A percentile compares a stretch with the other conserved stretches of the same genome.
phyloP scores from a whole-genome alignment of 148 eudicot species.

The Chenopodium formosanum region DNA sequence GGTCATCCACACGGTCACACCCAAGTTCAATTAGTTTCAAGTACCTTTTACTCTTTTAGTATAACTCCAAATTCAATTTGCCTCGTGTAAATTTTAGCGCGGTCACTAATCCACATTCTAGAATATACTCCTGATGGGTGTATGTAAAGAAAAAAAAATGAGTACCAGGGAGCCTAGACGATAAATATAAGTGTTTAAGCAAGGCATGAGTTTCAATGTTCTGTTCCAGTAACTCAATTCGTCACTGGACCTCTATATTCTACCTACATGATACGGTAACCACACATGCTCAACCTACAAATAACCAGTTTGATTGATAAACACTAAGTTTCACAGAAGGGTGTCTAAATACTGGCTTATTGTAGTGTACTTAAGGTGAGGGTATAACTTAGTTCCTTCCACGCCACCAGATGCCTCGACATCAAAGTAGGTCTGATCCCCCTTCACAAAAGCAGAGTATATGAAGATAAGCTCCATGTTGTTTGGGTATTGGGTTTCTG shows the following conservation, averaged over 20 bases:
- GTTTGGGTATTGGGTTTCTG: slow-evolving; percentile 72
- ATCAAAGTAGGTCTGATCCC: slow-evolving; percentile 78
- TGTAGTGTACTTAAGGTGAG: slow-evolving; percentile 55
- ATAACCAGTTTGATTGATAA: background rate
- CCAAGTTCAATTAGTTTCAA: no score
- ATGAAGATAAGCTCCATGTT: slow-evolving; percentile 58
- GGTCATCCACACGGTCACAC: no score
- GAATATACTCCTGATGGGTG: no score
- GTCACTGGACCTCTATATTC: background rate
- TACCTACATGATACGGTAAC: background rate
- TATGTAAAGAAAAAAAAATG: no score
- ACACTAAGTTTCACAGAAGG: slow-evolving; percentile 19
- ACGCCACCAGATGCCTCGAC: slow-evolving; percentile 56
- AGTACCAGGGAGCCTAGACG: background rate
- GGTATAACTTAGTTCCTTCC: slow-evolving; percentile 70
- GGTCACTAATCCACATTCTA: no score
- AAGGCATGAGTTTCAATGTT: no score
- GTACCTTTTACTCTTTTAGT: no score
- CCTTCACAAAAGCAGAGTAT: slow-evolving; percentile 71
- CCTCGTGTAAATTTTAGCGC: no score
- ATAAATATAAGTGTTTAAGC: background rate
- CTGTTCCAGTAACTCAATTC: no score
- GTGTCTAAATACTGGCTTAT: slow-evolving; percentile 58
- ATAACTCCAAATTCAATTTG: no score
- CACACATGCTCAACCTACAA: background rate